Conservation (phyloP, 2,329 filamentous ascomycete species). For the Cordyceps farinosa region DNA sequence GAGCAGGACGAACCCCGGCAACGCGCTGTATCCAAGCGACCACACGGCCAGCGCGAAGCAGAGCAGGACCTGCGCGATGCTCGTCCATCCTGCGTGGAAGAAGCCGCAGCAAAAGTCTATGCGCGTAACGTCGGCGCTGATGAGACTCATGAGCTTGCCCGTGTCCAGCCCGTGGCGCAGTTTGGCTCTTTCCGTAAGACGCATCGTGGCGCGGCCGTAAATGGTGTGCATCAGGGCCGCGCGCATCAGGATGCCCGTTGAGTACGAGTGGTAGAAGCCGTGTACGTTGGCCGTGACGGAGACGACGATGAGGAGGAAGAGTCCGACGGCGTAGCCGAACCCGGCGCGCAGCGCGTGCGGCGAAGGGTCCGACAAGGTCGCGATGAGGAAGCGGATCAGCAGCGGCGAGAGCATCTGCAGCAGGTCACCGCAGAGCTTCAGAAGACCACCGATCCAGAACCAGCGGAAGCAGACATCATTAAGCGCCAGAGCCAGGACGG, state of each 20-base stretch:
- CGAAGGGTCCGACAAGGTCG: constrained; percentile 23
- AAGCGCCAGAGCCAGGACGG: constrained; percentile 28
- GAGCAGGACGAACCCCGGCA: constrained; percentile 27
- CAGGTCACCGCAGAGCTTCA: constrained; percentile 28
- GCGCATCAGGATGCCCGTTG: constrained; percentile 23
- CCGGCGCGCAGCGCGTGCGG: constrained; percentile 18
- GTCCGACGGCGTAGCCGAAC: constrained; percentile 25
- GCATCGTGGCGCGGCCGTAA: constrained; percentile 24
- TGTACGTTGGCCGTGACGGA: constrained; percentile 27
- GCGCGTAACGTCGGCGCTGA: constrained; percentile 32
- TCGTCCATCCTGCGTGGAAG: constrained; percentile 31
- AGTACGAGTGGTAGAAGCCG: constrained; percentile 26
- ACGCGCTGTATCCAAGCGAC: constrained; percentile 26
- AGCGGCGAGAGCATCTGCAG: constrained; percentile 26
- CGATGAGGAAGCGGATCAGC: constrained; percentile 26
- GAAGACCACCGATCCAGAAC: constrained; percentile 30
- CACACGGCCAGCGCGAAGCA: constrained; percentile 26
- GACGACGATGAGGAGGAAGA: constrained; percentile 26
- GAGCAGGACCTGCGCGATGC: constrained; percentile 29
- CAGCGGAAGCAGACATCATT: constrained; percentile 30
- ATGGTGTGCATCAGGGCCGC: constrained; percentile 23
- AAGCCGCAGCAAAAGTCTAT: constrained; percentile 32
- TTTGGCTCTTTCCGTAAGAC: constrained; percentile 19
- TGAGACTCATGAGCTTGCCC: constrained; percentile 31
- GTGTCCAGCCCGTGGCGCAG: constrained; percentile 24